Evolutionary conservation across 1,284 basidiomycete genomes (phyloP).

Genomic region (Ceratorhiza oryzae-sativae): DNA sequence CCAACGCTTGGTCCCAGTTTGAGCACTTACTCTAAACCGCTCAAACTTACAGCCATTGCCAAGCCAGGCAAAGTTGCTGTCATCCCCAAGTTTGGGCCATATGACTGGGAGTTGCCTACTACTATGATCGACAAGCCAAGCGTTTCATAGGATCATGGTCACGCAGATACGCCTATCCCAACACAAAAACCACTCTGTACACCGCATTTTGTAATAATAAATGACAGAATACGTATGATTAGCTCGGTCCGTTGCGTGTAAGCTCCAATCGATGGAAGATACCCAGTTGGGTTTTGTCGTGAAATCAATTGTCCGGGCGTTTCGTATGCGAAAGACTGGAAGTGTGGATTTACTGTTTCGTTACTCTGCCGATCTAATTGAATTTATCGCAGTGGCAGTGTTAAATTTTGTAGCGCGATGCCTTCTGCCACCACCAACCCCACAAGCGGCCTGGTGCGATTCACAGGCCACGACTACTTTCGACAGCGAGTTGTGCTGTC

Average conservation of each 20-base stretch:
- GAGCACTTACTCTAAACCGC: conserved; percentile 89
- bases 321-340: no score
- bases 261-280: no score
- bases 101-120: conserved; percentile 84
- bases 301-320: no score
- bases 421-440: conserved; percentile 24
- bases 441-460: conserved; percentile 50
- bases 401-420: conserved; percentile 18
- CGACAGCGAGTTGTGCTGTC: conserved; percentile 88
- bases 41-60: conserved; percentile 63
- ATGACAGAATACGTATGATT: no score
- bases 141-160: no score
- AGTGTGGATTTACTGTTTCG: no score
- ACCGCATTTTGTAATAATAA: no score
- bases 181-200: not conserved
- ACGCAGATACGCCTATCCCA: no score
- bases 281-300: no score
- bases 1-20: conserved; percentile 78
- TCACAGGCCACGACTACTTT: conserved; percentile 83
- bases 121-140: conserved; percentile 56
- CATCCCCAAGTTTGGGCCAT: conserved; percentile 82
- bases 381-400: conserved; percentile 17
- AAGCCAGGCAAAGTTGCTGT: conserved; percentile 64
- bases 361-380: no score
- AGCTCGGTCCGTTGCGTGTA: no score